These are phyloP conservation scores for Leccinum truebloodii DNA, from an alignment of 768 basidiomycete species.

Conservation along the genomic window DNA sequence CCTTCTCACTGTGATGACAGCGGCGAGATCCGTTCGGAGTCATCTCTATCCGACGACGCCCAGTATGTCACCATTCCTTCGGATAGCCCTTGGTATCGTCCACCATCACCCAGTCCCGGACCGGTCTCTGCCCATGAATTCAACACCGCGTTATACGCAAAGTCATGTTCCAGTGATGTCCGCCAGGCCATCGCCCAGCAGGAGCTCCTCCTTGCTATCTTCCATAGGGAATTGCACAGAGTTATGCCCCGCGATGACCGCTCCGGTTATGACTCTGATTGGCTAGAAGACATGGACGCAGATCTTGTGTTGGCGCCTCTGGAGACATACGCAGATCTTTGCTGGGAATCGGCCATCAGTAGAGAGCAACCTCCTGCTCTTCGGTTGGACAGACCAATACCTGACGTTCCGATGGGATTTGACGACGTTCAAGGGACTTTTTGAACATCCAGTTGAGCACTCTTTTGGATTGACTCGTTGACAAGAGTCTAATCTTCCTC, in stretches of 20 bases:
- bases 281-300: conserved; percentile 30
- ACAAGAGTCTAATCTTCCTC: not conserved
- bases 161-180: conserved; percentile 34
- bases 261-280: conserved; percentile 22
- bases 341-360: conserved; percentile 30
- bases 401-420: conserved; percentile 33
- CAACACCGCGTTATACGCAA: conserved; percentile 18
- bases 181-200: conserved; percentile 36
- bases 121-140: conserved; percentile 25
- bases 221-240: conserved; percentile 32
- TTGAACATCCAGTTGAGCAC: conserved; percentile 16
- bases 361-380: conserved; percentile 15
- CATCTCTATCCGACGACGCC: conserved; percentile 27
- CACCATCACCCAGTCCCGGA: conserved; percentile 30
- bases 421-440: conserved; percentile 23
- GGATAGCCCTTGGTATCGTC: conserved; percentile 41
- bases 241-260: conserved; percentile 17
- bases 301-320: conserved; percentile 31
- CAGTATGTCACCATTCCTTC: conserved; percentile 43
- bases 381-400: conserved; percentile 14
- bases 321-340: conserved; percentile 31
- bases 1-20: conserved; percentile 19
- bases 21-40: conserved; percentile 23
- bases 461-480: not conserved
- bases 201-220: conserved; percentile 34